These are phyloP conservation scores for Trichoderma gracile DNA, from an alignment of 2,329 filamentous ascomycete species.

Conservation along the genomic window DNA sequence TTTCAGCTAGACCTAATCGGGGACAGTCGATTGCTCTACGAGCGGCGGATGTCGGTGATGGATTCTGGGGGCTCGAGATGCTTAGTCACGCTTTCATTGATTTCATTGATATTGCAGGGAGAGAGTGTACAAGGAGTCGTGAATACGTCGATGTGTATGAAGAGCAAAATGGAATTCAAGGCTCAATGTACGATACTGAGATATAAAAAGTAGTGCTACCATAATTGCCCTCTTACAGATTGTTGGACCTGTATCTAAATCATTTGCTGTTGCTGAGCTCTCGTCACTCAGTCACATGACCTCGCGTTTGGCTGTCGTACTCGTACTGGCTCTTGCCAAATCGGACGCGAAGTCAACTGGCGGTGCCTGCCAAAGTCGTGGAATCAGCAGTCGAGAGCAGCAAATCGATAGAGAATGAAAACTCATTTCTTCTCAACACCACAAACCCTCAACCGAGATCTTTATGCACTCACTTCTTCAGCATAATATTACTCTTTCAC, in stretches of 20 bases:
- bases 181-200: no score
- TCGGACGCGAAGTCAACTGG: neutral
- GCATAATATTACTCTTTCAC: neutral
- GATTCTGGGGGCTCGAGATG: neutral
- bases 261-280: neutral
- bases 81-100: neutral
- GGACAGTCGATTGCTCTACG: conserved; percentile 6
- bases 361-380: conserved; percentile 4
- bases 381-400: neutral
- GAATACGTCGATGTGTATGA: no score
- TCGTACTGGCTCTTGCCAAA: neutral
- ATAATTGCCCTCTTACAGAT: neutral
- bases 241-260: no score
- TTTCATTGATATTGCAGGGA: no score
- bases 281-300: conserved; percentile 11
- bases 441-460: neutral
- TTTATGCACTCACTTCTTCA: neutral
- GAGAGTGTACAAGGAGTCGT: no score
- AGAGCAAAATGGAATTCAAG: no score
- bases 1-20: conserved; percentile 35
- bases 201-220: no score
- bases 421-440: neutral
- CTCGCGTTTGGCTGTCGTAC: conserved; percentile 3
- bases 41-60: conserved; percentile 14
- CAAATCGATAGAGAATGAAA: neutral